Base-by-base conservation (phyloP, 2,329 filamentous ascomycete species). In the Tolypocladium paradoxum region DNA sequence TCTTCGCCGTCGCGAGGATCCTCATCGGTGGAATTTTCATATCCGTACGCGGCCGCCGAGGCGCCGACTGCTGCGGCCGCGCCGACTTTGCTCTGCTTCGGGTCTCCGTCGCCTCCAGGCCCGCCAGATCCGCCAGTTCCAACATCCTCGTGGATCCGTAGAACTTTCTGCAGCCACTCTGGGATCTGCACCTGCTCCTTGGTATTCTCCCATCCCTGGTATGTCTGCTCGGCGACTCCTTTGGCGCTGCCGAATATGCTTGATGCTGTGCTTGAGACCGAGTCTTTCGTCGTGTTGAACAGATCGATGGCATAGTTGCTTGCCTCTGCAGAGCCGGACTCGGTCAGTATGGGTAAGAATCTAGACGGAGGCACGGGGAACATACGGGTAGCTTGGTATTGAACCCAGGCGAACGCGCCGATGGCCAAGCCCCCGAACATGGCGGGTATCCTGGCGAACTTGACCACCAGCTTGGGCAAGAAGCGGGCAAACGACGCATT, bases 371-470 rank as follows among this genome's bases (percentile, higher is more conserved):
- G 12, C 51, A 47, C 11, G 16, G 40, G 22, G 18, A 47, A 79
- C 87, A 57, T 79, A 91, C 88, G 88, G 53, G 85, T 84, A 57
- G 93, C 92, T 71, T 99, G 93, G 67, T 99, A 97, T 67, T 99
- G 93, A 49, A 99, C 74, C 79, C 96, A 99, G 29, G 90, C 90
- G 55, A 95, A 73, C 3, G 88, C 88, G 16, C 89, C 91, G 59
- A 99, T 81, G 64, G 90, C 88, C 48, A 91, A 81, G 43, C 90
- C 90, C 43, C 92, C 93, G 63, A 96, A 91, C 73, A 96, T 86
- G 54, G 93, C 93, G 22, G 93, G 93, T 52, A 96, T 76, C 53
- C 90, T 83, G 36, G 85, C 79, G 61, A 99, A 86, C 74, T 96
- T 99, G 65, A 93, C 72, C n/a, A 93, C 84, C 50, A 99, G 77